phyloP scores from a whole-genome alignment of 768 basidiomycete species.

The Suillus discolor region DNA sequence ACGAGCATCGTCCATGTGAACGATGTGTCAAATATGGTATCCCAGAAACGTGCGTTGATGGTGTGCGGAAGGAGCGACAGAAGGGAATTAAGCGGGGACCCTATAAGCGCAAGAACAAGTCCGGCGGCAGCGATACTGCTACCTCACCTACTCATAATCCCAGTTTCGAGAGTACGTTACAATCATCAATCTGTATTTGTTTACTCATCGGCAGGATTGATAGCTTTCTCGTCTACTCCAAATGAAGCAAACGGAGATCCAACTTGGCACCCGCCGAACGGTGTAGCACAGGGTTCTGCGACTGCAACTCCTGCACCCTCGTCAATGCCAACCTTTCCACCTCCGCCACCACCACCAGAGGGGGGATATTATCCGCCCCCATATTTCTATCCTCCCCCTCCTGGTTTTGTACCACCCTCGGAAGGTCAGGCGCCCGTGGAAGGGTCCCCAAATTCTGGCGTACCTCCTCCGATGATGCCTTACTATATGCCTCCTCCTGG shows the following conservation, averaged over 20 bases:
- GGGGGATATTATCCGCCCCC: constrained; percentile 39
- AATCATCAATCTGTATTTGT: background rate
- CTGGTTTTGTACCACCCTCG: constrained; percentile 41
- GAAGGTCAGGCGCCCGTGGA: constrained; percentile 39
- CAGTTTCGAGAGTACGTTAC: background rate
- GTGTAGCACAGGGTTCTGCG: constrained; percentile 18
- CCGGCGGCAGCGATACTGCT: constrained; percentile 21
- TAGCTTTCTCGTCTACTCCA: constrained; percentile 16
- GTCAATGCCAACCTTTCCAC: constrained; percentile 29
- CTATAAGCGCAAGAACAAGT: constrained; percentile 55
- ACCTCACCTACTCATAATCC: constrained; percentile 19
- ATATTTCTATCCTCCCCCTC: constrained; percentile 43
- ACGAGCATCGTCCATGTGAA: constrained; percentile 62
- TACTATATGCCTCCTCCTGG: constrained; percentile 43
- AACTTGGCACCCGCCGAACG: constrained; percentile 34
- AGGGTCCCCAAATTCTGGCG: constrained; percentile 30
- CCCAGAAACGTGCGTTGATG: constrained; percentile 57
- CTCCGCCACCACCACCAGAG: constrained; percentile 35
- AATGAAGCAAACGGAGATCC: constrained; percentile 26
- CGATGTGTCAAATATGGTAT: constrained; percentile 67
- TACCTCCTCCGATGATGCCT: constrained; percentile 32
- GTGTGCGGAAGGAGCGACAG: constrained; percentile 65
- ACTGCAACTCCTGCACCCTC: constrained; percentile 23
- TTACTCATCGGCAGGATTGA: constrained; percentile 16
- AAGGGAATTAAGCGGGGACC: constrained; percentile 60